Evolutionary conservation across 2,329 filamentous ascomycete genomes (phyloP).

Genomic region (Penicillium sclerotiorum): DNA sequence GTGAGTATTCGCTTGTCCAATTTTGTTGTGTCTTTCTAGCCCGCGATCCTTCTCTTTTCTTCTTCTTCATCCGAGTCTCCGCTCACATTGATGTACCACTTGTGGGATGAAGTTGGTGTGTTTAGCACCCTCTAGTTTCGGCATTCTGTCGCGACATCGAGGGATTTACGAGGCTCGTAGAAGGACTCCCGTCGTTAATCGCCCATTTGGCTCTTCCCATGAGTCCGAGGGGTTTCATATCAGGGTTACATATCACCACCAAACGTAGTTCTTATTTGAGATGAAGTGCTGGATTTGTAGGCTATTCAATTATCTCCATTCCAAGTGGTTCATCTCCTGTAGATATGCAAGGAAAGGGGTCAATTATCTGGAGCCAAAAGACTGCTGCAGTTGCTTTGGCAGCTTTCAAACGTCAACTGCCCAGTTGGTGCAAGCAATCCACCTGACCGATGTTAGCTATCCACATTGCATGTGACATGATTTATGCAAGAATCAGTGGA

Average conservation of each 20-base stretch:
- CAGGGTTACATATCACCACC: conserved; percentile 47
- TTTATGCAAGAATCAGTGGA: no score
- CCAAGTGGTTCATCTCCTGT: not conserved
- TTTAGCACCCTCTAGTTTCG: conserved; percentile 45
- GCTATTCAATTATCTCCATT: not conserved
- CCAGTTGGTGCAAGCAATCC: no score
- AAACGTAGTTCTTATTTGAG: not conserved
- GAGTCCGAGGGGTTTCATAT: conserved; percentile 53
- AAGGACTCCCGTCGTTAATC: conserved; percentile 54
- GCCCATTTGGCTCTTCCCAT: conserved; percentile 51
- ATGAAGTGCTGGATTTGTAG: no score
- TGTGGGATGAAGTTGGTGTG: conserved; percentile 43
- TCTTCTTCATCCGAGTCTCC: conserved; percentile 40
- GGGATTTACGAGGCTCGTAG: conserved; percentile 44
- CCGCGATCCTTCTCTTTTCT: conserved; percentile 14
- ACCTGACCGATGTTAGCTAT: no score
- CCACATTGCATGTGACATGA: no score
- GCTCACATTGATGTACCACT: conserved; percentile 41
- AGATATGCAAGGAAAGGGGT: not conserved
- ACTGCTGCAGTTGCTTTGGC: no score
- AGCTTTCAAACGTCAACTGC: no score
- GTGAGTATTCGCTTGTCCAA: conserved; percentile 21
- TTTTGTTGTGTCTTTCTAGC: conserved; percentile 10
- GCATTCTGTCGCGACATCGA: conserved; percentile 49
- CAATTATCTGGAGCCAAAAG: no score